phyloP scores from a whole-genome alignment of 352 stramenopile species.

The Phytophthora hibernalis region DNA sequence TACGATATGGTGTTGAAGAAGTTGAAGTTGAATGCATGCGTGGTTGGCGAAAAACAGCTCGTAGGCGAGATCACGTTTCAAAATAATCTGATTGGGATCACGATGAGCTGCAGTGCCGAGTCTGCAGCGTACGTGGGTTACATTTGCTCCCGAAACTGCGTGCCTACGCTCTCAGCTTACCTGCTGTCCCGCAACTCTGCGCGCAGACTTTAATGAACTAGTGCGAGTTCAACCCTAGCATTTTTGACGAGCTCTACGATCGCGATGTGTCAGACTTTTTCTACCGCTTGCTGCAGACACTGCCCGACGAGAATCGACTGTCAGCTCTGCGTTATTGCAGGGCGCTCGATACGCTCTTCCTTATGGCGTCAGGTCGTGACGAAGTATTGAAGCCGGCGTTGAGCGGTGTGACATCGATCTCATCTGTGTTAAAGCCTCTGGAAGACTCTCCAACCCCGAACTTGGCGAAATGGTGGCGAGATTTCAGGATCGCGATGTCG shows the following conservation, averaged over 20 bases:
- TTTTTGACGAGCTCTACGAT: slow-evolving; percentile 72
- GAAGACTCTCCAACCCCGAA: slow-evolving; percentile 51
- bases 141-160: slow-evolving; percentile 63
- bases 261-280: slow-evolving; percentile 79
- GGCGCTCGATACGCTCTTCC: slow-evolving; percentile 74
- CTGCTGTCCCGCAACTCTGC: slow-evolving; percentile 73
- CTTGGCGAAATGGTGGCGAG: slow-evolving; percentile 55
- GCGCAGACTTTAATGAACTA: slow-evolving; percentile 83
- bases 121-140: slow-evolving; percentile 63
- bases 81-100: slow-evolving; percentile 76
- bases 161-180: slow-evolving; percentile 64
- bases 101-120: slow-evolving; percentile 75
- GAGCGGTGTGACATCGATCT: slow-evolving; percentile 62
- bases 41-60: slow-evolving; percentile 72
- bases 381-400: slow-evolving; percentile 58
- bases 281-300: slow-evolving; percentile 76
- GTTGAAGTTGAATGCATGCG: slow-evolving; percentile 76
- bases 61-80: slow-evolving; percentile 84
- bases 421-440: slow-evolving; percentile 50
- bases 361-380: slow-evolving; percentile 71
- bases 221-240: slow-evolving; percentile 72
- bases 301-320: slow-evolving; percentile 75
- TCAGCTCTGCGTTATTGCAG: slow-evolving; percentile 78
- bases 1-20: slow-evolving; percentile 71
- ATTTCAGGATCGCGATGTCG: slow-evolving; percentile 70